Evolutionary conservation across 345 rosid genomes (phyloP).

Genomic region (Ceriops zippeliana): DNA sequence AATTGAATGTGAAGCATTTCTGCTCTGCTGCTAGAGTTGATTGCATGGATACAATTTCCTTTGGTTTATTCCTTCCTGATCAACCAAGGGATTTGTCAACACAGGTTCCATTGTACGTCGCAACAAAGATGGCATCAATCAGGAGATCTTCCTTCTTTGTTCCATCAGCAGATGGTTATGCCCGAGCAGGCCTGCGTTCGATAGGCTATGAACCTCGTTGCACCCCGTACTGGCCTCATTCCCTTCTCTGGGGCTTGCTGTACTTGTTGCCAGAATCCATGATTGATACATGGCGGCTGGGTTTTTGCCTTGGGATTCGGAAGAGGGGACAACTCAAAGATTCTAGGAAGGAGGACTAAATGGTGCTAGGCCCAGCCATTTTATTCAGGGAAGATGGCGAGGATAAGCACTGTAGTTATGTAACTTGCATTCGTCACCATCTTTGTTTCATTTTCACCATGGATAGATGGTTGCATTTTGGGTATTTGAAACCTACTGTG

Average conservation of each 20-base stretch:
- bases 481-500: too few relatives aligned
- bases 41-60: neutral
- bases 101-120: constrained; percentile 77
- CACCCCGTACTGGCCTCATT: constrained; percentile 83
- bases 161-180: constrained; percentile 69
- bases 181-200: constrained; percentile 55
- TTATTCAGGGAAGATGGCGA: neutral
- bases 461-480: too few relatives aligned
- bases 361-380: too few relatives aligned
- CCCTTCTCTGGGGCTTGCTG: constrained; percentile 55
- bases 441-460: too few relatives aligned
- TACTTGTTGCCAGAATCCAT: constrained; percentile 44
- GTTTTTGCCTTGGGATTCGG: constrained; percentile 49
- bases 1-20: too few relatives aligned
- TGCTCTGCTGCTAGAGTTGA: neutral
- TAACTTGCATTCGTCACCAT: neutral
- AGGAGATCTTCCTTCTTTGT: constrained; percentile 68
- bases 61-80: neutral
- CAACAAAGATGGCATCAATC: constrained; percentile 80
- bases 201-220: constrained; percentile 69
- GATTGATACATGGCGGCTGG: constrained; percentile 49
- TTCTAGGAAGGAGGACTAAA: constrained; percentile 54
- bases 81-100: constrained; percentile 10
- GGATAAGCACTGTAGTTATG: neutral
- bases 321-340: constrained; percentile 71